Evolutionary conservation across 2,329 filamentous ascomycete genomes (phyloP).

Genomic region (Xylaria sp.): DNA sequence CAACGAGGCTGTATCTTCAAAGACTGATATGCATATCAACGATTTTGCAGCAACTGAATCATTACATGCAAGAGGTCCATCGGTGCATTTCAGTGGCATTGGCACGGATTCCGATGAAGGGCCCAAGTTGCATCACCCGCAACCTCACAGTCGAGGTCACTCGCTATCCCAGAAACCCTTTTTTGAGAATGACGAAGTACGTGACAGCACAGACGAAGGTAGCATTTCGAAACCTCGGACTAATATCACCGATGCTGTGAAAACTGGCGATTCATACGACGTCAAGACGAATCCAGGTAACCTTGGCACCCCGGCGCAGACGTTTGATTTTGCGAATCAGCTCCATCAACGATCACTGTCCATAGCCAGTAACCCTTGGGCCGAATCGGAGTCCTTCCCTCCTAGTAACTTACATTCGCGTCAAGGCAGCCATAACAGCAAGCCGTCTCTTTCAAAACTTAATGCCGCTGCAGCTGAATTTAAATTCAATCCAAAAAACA

Average conservation of each 20-base stretch:
- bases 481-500: conserved; percentile 72
- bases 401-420: conserved; percentile 52
- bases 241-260: conserved; percentile 53
- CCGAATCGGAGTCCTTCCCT: conserved; percentile 57
- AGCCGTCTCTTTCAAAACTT: conserved; percentile 78
- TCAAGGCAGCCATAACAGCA: conserved; percentile 70
- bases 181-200: conserved; percentile 62
- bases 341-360: conserved; percentile 66
- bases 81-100: conserved; percentile 63
- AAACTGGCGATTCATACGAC: conserved; percentile 67
- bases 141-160: conserved; percentile 78
- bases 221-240: conserved; percentile 52
- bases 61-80: conserved; percentile 56
- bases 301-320: conserved; percentile 69
- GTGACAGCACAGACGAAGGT: conserved; percentile 52
- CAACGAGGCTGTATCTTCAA: conserved; percentile 53
- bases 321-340: conserved; percentile 59
- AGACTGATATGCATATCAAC: conserved; percentile 41
- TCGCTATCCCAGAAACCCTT: conserved; percentile 75
- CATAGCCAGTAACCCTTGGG: conserved; percentile 71
- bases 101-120: conserved; percentile 63
- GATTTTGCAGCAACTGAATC: conserved; percentile 39
- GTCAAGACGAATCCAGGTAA: conserved; percentile 80
- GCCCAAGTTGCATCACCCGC: conserved; percentile 73
- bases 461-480: conserved; percentile 93